Conservation (phyloP, 148 eudicot species). For the Camellia granthamiana region DNA sequence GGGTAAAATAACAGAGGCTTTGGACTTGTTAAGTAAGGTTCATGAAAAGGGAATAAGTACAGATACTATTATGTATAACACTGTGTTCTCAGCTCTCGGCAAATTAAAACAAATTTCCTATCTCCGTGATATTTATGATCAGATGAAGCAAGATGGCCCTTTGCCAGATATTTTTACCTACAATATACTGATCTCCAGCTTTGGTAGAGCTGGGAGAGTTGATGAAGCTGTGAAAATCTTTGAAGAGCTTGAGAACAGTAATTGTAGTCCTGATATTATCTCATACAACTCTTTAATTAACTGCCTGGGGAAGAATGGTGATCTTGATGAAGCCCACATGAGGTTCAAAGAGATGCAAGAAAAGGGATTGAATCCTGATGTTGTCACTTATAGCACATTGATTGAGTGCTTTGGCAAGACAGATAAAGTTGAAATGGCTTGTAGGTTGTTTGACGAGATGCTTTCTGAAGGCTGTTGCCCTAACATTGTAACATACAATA, state of each 20-base stretch:
- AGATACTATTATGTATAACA: conserved; percentile 78
- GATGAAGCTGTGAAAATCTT: conserved; percentile 72
- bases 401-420: conserved; percentile 96
- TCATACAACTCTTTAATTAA: conserved; percentile 91
- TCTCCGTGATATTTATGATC: conserved; percentile 68
- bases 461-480: conserved; percentile 78
- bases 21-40: conserved; percentile 65
- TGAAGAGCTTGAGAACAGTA: conserved; percentile 82
- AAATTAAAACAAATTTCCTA: conserved; percentile 69
- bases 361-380: conserved; percentile 85
- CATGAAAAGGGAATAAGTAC: conserved; percentile 75
- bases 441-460: conserved; percentile 83
- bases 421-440: conserved; percentile 88
- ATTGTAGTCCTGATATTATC: conserved; percentile 65
- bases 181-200: conserved; percentile 80
- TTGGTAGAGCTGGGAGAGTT: conserved; percentile 79
- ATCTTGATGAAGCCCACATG: conserved; percentile 93
- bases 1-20: conserved; percentile 69
- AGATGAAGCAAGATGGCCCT: conserved; percentile 78
- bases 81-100: conserved; percentile 73
- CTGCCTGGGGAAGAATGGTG: conserved; percentile 86
- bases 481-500: conserved; percentile 86
- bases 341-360: conserved; percentile 92
- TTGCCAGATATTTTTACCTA: conserved; percentile 73
- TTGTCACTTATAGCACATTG: conserved; percentile 83